Base-by-base conservation (phyloP, 2,329 filamentous ascomycete species). In the Aspergillus hortae region DNA sequence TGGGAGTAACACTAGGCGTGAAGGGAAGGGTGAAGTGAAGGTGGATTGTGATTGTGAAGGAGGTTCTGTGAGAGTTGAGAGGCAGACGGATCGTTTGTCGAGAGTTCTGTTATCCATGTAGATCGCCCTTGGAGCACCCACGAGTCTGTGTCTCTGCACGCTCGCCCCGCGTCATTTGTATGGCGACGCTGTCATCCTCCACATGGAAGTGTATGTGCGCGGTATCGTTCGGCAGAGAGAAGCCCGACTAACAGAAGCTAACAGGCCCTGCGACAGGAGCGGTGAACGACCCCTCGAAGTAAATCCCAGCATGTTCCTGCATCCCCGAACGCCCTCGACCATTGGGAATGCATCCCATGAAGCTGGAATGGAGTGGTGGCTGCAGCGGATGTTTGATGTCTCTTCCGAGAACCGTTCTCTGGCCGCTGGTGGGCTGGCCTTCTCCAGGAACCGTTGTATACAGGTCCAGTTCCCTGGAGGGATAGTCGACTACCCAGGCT, bases 301-400 rank as follows among this genome's bases (percentile, higher is more conserved):
- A 11, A 38, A 38, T 38, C 35, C 35, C 35, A 38, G 35, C 15
- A 40, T 46, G 47, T 53, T 53, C 42, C 51, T 53, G 47, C 49
- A 42, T 52, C 32, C 32, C 25, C 43, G 27, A 23, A 6, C 3
- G 19, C 11, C 27, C 4, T 43, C 19, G 9, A 14, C 49, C 49
- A 42, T 35, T 51, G 35, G 42, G n/a, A 21, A 21, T 33, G 25
- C 10, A 30, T 21, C 44, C 41, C 19, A n/a, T 14, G 3, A 25
- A n/a, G 12, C 33, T 30, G 47, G 46, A 12, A 41, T 44, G 42
- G 35, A 11, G 35, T 38, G 35, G 15, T 38, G 35, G 35, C 43
- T 49, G 53, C 49, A 52, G 27, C 46, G 38, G 53, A 50, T 51
- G 48, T 51, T 51, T 40, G 45, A 42, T 10, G 15, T 40, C 14